Percentiles rank a stretch among this genome's conserved stretches.
These are phyloP conservation scores for Eryngium alpinum DNA, from an alignment of 140 eudicot genomes.

Conservation along the genomic window DNA sequence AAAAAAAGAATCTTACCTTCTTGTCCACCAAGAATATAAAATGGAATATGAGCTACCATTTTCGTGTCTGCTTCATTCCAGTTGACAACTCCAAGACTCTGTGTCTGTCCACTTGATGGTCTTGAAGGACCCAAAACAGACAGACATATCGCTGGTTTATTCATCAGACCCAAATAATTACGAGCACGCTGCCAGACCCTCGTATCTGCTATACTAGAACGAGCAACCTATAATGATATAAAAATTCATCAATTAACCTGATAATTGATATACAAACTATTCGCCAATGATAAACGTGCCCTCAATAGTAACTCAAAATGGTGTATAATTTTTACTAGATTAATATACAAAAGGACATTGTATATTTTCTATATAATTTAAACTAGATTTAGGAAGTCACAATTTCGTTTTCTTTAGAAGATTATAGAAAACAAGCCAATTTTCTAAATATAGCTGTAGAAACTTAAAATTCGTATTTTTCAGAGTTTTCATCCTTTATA, in stretches of 20 bases:
- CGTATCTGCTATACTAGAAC: conserved; percentile 83
- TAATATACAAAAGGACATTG: too few relatives aligned
- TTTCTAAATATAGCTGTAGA: too few relatives aligned
- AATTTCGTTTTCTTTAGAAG: too few relatives aligned
- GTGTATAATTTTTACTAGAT: too few relatives aligned
- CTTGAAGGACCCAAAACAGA: conserved; percentile 82
- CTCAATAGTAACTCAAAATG: conserved; percentile 86
- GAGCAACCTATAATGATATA: conserved; percentile 59
- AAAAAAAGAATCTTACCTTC: conserved; percentile 40
- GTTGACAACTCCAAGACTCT: conserved; percentile 70
- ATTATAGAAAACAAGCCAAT: too few relatives aligned
- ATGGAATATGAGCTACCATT: conserved; percentile 77
- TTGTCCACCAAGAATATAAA: conserved; percentile 73
- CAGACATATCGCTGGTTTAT: conserved; percentile 77
- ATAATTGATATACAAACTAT: background rate
- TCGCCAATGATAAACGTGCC: conserved; percentile 77
- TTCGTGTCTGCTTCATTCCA: conserved; percentile 74
- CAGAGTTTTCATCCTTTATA: too few relatives aligned
- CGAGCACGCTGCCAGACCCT: conserved; percentile 92
- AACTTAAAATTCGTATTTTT: too few relatives aligned
- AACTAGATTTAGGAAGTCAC: too few relatives aligned
- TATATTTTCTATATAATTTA: too few relatives aligned
- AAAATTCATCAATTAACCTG: background rate
- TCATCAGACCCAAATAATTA: conserved; percentile 85
- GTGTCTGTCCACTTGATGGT: conserved; percentile 44